A percentile compares a stretch with the other conserved stretches of the same genome.
These are phyloP conservation scores for Avena atlantica DNA, from an alignment of 176 grass and related monocot species.

Conservation along the genomic window DNA sequence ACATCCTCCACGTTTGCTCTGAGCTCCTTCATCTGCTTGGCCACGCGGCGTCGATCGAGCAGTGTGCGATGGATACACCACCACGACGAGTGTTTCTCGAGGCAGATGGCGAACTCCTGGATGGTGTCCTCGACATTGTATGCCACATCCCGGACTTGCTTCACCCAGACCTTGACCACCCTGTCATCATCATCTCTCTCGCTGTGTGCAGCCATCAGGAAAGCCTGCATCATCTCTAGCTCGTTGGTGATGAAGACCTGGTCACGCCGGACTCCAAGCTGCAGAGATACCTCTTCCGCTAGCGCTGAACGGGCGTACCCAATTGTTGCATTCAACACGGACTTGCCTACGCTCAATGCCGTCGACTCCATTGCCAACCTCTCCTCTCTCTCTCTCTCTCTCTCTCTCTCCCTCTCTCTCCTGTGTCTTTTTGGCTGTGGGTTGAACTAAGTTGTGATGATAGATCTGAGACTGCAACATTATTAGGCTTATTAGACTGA, in stretches of 20 bases:
- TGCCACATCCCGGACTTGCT: neutral
- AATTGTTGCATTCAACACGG: neutral
- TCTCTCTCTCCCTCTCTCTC: no score
- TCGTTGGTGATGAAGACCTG: constrained; percentile 41
- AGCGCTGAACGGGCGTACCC: neutral
- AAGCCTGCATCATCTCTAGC: constrained; percentile 43
- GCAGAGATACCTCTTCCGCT: constrained; percentile 27
- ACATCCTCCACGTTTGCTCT: neutral
- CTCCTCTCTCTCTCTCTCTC: no score
- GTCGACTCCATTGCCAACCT: constrained; percentile 16
- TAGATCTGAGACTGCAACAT: no score
- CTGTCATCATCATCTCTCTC: neutral
- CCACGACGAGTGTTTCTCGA: neutral
- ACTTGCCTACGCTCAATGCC: neutral
- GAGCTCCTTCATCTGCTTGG: neutral
- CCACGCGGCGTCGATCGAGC: neutral
- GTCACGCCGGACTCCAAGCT: constrained; percentile 30
- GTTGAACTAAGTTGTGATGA: no score
- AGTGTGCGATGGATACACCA: neutral
- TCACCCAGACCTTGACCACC: constrained; percentile 34
- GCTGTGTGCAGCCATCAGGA: neutral
- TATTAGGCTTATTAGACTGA: no score
- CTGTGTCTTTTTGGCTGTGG: no score
- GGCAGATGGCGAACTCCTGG: neutral
- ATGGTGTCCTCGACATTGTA: constrained; percentile 47